A percentile compares a stretch with the other conserved stretches of the same genome.
Evolutionary conservation across 768 basidiomycete genomes (phyloP).

Genomic region (Naganishia friedmannii): DNA sequence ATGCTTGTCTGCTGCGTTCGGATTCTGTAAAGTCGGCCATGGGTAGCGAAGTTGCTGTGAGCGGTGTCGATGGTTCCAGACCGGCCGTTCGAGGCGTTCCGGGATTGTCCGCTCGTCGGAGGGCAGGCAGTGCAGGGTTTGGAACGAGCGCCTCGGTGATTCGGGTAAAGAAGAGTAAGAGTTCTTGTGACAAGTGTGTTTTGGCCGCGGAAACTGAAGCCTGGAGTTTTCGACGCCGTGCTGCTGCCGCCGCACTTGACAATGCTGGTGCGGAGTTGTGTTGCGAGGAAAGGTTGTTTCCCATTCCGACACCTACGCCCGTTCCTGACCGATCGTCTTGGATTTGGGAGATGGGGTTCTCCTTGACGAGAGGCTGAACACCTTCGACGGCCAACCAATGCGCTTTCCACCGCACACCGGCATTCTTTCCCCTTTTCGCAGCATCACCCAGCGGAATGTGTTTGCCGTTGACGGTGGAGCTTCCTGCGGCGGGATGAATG

Average conservation of each 20-base stretch:
- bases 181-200: constrained; percentile 84
- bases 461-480: constrained; percentile 19
- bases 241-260: neutral
- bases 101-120: neutral
- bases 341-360: constrained; percentile 66
- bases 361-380: constrained; percentile 91
- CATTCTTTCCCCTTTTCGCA: constrained; percentile 35
- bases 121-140: constrained; percentile 21
- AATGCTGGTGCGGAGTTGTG: neutral
- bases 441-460: constrained; percentile 11
- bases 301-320: neutral
- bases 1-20: constrained; percentile 63
- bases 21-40: constrained; percentile 27
- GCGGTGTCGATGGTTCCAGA: constrained; percentile 4
- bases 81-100: constrained; percentile 6
- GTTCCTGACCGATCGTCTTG: constrained; percentile 27
- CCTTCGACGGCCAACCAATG: constrained; percentile 99
- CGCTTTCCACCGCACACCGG: constrained; percentile 57
- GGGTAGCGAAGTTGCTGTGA: constrained; percentile 21
- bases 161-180: constrained; percentile 90
- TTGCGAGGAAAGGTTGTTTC: neutral
- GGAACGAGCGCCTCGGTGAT: constrained; percentile 81
- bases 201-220: constrained; percentile 59
- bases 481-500: constrained; percentile 41
- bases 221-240: constrained; percentile 5